Evolutionary conservation across 2,329 filamentous ascomycete genomes (phyloP).

Genomic region (Trichoderma sp.): DNA sequence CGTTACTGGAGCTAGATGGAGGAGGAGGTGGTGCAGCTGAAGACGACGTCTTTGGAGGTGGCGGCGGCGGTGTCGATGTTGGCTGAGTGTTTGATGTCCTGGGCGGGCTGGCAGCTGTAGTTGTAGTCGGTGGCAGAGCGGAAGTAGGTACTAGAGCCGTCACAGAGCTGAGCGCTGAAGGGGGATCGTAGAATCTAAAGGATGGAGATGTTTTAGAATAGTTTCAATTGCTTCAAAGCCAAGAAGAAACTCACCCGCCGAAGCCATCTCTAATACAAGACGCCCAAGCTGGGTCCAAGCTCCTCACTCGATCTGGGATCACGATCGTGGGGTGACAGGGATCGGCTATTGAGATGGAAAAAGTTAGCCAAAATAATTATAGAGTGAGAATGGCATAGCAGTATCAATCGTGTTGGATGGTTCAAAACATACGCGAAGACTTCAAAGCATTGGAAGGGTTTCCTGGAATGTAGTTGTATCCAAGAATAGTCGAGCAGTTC

Average conservation of each 20-base stretch:
- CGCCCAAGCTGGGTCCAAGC: conserved; percentile 26
- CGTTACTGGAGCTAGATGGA: not conserved
- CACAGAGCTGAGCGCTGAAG: conserved; percentile 20
- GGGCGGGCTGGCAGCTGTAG: conserved; percentile 2
- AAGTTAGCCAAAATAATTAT: not conserved
- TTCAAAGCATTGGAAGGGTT: conserved; percentile 17
- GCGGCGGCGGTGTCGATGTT: conserved; percentile 8
- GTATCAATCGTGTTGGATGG: not conserved
- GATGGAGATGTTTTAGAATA: not conserved
- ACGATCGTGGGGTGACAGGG: conserved; percentile 30
- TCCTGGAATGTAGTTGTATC: conserved; percentile 25
- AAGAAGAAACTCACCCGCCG: conserved; percentile 11
- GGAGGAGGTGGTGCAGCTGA: not conserved
- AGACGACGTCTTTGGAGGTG: not conserved
- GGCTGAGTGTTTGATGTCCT: not conserved
- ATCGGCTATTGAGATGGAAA: conserved; percentile 15
- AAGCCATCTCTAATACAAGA: conserved; percentile 24
- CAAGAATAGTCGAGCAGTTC: conserved; percentile 27
- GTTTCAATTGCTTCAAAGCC: not conserved
- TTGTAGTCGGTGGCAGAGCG: not conserved
- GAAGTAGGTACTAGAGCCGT: conserved; percentile 11
- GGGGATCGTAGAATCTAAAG: conserved; percentile 26
- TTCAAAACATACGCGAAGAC: conserved; percentile 16
- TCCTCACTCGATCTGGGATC: conserved; percentile 22
- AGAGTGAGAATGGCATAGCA: not conserved